Base-by-base conservation (phyloP, 352 stramenopile genomes). In the Pythium volutum region DNA sequence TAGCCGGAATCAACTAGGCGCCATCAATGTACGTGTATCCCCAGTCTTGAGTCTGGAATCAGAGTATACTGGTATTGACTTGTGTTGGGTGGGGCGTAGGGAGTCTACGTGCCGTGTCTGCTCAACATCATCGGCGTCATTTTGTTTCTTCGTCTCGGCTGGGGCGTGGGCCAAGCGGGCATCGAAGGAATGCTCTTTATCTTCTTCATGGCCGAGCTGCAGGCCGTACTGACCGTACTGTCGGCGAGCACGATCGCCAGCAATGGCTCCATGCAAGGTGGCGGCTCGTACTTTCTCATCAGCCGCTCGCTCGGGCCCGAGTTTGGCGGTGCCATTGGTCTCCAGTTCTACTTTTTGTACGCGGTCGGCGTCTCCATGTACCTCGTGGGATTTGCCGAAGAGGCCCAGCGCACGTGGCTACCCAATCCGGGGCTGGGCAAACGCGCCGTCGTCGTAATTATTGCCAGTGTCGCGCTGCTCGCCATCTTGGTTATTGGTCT, bases 71-170 rank as follows among this genome's bases (percentile, higher is more conserved):
- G 20, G 18, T 8, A 11, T 4, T 15, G 2, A 9, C 27, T 31
- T 27, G 55, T 16, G 33, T 38, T 55, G 14, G 39, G 34, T 27
- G 33, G 16, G 16, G 41, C 4, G 10, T 29, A 82, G 74, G 88
- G 88, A 9, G 88, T 96, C 7, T 95, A 91, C 41, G 73, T 97
- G 62, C 89, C 89, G 33, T 96, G 84, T 62, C 74, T 96, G 23
- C 76, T 96, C 61, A 95, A 95, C 65, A 97, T 97, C 71, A 89
- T 96, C 38, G 87, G 89, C 36, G 87, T 97, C 26, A 93, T 97
- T 47, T 62, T 97, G 22, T 97, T 96, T 62, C 80, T 96, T 12
- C 84, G 87, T 4, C 79, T 96, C 18, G 82, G 84, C 4, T 94
- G 80, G 79, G 90, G 91, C 36, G 75, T 93, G 3, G 88, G 81